Evolutionary conservation across 2,329 filamentous ascomycete genomes (phyloP).

Genomic region (Diplodia scrobiculata): DNA sequence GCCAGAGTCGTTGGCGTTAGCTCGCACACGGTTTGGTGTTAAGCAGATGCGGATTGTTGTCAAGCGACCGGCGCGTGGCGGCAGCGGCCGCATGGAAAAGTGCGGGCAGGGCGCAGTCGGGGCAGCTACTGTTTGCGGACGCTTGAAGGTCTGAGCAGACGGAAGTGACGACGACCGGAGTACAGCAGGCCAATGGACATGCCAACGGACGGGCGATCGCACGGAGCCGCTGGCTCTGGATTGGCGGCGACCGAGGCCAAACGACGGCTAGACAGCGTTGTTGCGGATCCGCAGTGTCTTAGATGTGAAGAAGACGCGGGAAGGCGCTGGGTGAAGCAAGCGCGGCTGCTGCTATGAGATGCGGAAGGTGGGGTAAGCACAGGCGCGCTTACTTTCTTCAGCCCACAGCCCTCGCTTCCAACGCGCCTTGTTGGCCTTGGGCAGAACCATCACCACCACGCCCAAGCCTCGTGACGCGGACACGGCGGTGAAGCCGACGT

Average conservation of each 20-base stretch:
- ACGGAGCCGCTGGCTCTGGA: background rate
- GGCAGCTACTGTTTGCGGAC: slow-evolving; percentile 10
- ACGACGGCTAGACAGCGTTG: background rate
- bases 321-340: background rate
- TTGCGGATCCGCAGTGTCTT: slow-evolving; percentile 9
- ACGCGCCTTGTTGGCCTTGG: slow-evolving; percentile 2
- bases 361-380: slow-evolving; percentile 19
- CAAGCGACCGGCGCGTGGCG: background rate
- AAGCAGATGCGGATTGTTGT: slow-evolving; percentile 7
- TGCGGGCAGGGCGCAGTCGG: slow-evolving; percentile 7
- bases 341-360: background rate
- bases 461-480: slow-evolving; percentile 19
- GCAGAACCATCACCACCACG: slow-evolving; percentile 16
- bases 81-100: background rate
- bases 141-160: background rate
- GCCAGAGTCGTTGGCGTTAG: slow-evolving; percentile 6
- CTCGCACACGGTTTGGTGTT: background rate
- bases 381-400: background rate
- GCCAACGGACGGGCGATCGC: background rate
- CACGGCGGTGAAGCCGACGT: slow-evolving; percentile 11
- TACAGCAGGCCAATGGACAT: background rate
- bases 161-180: background rate
- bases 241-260: background rate
- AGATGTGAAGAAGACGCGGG: background rate
- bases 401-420: slow-evolving; percentile 21